Conservation (phyloP, 371 early-diverging fungal species). For the Rhizopus arrhizus region DNA sequence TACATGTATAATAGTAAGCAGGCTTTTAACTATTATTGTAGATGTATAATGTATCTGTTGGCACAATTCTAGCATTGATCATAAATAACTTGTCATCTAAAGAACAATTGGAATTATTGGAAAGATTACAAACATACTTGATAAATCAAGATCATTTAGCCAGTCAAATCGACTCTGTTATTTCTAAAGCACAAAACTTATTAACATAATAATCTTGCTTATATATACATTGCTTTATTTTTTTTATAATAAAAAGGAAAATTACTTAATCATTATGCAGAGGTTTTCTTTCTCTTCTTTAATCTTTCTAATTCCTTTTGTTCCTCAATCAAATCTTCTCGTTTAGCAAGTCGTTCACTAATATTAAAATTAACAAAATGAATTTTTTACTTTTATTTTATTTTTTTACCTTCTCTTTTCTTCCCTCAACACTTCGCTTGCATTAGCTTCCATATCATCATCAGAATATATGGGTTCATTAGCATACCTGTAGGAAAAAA, state of each 20-base stretch:
- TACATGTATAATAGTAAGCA: background rate
- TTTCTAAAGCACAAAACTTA: slow-evolving; percentile 30
- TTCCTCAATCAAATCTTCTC: slow-evolving; percentile 56
- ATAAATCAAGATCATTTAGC: slow-evolving; percentile 52
- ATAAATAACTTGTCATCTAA: slow-evolving; percentile 44
- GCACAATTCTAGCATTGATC: slow-evolving; percentile 49
- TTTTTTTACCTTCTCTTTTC: slow-evolving; percentile 57
- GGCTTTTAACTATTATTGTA: background rate
- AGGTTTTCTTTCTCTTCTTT: slow-evolving; percentile 56
- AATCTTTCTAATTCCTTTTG: slow-evolving; percentile 68
- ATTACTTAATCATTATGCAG: background rate
- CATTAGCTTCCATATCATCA: slow-evolving; percentile 66
- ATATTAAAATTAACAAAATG: slow-evolving; percentile 4
- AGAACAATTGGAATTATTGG: slow-evolving; percentile 61
- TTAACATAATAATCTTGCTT: slow-evolving; percentile 10
- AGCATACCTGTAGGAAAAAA: slow-evolving; percentile 39
- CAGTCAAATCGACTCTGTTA: slow-evolving; percentile 28
- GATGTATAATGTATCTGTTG: slow-evolving; percentile 50
- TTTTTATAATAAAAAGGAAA: background rate
- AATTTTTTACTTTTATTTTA: background rate
- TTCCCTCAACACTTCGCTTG: slow-evolving; percentile 59
- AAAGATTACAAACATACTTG: slow-evolving; percentile 55
- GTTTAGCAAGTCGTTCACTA: slow-evolving; percentile 60
- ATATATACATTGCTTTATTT: background rate
- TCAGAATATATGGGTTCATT: slow-evolving; percentile 57